These are phyloP conservation scores for Groenewaldozyma sp. DNA, from an alignment of 1,139 yeast species.

Conservation along the genomic window DNA sequence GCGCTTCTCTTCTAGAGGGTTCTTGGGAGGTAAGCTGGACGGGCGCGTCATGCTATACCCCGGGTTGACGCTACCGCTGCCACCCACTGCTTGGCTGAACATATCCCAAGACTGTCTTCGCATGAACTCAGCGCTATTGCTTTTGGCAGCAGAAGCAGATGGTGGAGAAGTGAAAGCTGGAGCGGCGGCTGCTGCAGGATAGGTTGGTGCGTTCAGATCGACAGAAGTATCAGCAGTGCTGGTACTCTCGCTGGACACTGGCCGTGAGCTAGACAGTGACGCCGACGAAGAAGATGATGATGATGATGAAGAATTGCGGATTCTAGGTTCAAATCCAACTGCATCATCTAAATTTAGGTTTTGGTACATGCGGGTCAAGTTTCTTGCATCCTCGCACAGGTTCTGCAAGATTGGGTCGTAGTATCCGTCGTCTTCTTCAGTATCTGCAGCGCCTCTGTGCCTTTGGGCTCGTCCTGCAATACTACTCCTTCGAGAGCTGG, in stretches of 20 bases:
- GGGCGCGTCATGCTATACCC: conserved; percentile 41
- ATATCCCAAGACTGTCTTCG: not conserved
- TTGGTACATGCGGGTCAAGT: conserved; percentile 36
- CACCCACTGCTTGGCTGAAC: too few species aligned
- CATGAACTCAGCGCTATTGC: not conserved
- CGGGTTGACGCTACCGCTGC: conserved; percentile 1
- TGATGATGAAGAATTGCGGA: not conserved
- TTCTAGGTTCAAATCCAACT: not conserved
- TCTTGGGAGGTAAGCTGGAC: conserved; percentile 58
- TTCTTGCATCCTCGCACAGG: conserved; percentile 39
- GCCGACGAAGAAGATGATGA: not conserved
- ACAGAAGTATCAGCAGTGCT: not conserved
- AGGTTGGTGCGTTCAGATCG: not conserved
- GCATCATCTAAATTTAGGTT: conserved; percentile 10
- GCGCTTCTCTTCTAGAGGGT: conserved; percentile 41
- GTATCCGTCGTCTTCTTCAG: not conserved
- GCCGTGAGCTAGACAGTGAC: not conserved
- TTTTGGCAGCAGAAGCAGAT: not conserved
- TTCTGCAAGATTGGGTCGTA: conserved; percentile 17
- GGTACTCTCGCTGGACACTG: not conserved
- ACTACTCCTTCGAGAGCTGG: not conserved
- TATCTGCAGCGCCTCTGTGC: not conserved
- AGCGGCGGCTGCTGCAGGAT: not conserved
- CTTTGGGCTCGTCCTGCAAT: too few species aligned
- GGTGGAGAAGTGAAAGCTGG: conserved; percentile 1